Evolutionary conservation across 2,329 filamentous ascomycete genomes (phyloP).

Genomic region (Thelonectria rubi): DNA sequence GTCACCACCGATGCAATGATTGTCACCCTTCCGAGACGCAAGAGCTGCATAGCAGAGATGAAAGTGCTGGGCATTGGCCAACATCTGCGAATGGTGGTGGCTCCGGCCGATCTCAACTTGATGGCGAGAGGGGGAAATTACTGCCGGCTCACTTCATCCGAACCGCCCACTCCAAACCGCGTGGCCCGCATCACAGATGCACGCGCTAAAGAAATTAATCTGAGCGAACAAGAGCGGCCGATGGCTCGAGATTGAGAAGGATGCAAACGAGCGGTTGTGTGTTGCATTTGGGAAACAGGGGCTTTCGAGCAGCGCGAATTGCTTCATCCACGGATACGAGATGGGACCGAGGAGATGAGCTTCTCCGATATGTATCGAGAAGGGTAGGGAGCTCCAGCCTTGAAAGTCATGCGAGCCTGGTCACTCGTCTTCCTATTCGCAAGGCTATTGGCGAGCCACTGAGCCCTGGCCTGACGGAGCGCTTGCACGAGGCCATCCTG

Average conservation of each 20-base stretch:
- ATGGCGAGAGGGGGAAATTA: constrained; percentile 40
- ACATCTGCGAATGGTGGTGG: neutral
- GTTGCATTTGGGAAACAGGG: constrained; percentile 7
- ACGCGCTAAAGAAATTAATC: constrained; percentile 13
- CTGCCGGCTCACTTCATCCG: constrained; percentile 12
- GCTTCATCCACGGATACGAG: constrained; percentile 13
- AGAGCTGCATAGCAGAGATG: neutral
- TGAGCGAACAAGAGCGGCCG: constrained; percentile 7
- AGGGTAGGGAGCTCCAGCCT: constrained; percentile 7
- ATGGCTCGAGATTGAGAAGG: constrained; percentile 1
- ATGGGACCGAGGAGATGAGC: constrained; percentile 3
- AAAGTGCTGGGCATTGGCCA: neutral
- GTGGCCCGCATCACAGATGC: constrained; percentile 6
- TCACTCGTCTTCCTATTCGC: neutral
- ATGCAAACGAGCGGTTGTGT: constrained; percentile 7
- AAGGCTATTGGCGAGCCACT: neutral
- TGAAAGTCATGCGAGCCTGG: neutral
- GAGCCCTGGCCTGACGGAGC: neutral
- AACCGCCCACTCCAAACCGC: constrained; percentile 5
- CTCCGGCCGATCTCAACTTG: constrained; percentile 29
- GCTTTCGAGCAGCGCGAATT: constrained; percentile 1
- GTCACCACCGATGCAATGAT: neutral
- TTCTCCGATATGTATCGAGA: neutral
- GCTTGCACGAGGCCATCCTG: neutral
- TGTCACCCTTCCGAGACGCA: neutral